Base-by-base conservation (phyloP, 2,329 filamentous ascomycete species). In the Microsporum ferrugineum region DNA sequence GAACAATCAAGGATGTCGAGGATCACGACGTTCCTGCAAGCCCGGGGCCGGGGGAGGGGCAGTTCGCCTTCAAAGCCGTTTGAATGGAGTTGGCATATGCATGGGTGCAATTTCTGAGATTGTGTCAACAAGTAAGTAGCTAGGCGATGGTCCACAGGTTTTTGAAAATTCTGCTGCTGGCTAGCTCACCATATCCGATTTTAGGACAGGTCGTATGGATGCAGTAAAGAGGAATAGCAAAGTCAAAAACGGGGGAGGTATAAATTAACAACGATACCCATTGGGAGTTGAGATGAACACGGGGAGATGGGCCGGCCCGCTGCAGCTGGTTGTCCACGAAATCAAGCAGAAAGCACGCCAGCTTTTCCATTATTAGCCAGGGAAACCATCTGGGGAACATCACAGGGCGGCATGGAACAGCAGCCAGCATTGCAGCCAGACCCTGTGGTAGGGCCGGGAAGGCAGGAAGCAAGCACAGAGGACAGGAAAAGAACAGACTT, bases 231-330 rank as follows among this genome's bases (percentile, higher is more conserved):
- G 17, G 23, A 57, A 57, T 38, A 57, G 38, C 38, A 57, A 57
- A 57, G 38, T 57, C 33, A 57, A 41, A 57, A 57, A 57, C 17
- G 55, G 55, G 55, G 34, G 33, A 38, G 34, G 38, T 57, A 38
- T 38, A 57, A 57, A 57, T 57, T 41, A 57, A 41, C 33, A 57
- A 27, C 38, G 38, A 23, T 38, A 57, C 38, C 55, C 23, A 57
- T 57, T 41, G 38, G 17, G 33, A 57, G 33, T 38, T 38, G 55
- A 57, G 33, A 41, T 57, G 34, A 57, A 57, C 38, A 57, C 55
- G 55, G 55, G 64, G 59, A 63, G 72, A 73, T 75, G 74, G 74
- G 72, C 75, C 74, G 74, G 74, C 69, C 74, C 74, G 74, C 72
- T 71, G 73, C 73, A 74, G 72, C 72, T 41, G 38, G 57, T 59